Evolutionary conservation across 805 yeast genomes (phyloP).

Genomic region (Kluyveromyces nonfermentans): DNA sequence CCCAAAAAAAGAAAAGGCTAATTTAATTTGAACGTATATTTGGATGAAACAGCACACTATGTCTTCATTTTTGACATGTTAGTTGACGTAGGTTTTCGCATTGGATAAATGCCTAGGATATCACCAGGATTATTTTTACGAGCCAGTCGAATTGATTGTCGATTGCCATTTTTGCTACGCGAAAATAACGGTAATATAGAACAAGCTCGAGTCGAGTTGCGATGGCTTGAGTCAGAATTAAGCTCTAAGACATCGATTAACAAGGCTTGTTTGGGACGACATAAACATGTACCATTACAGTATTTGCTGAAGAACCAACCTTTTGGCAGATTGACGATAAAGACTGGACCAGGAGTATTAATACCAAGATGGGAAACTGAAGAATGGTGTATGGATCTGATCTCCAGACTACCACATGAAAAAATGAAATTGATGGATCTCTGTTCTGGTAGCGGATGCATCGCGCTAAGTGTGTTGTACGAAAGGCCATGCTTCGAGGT

Average conservation of each 20-base stretch:
- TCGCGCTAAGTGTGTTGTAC: constrained; percentile 45
- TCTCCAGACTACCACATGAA: constrained; percentile 7
- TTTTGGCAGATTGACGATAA: constrained; percentile 58
- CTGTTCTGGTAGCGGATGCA: constrained; percentile 87
- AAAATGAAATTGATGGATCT: constrained; percentile 45
- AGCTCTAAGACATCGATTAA: background rate
- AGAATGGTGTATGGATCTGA: constrained; percentile 61
- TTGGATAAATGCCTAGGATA: constrained; percentile 15
- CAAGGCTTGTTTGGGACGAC: constrained; percentile 45
- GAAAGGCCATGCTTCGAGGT: constrained; percentile 18
- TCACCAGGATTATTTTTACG: constrained; percentile 9
- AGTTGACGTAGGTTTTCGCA: background rate
- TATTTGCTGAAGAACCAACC: constrained; percentile 83
- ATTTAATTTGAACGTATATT: too few species aligned
- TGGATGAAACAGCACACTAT: too few species aligned
- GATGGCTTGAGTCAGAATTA: constrained; percentile 20
- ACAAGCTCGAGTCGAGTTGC: constrained; percentile 17
- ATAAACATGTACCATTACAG: constrained; percentile 61
- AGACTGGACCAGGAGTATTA: constrained; percentile 55
- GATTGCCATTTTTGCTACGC: constrained; percentile 21
- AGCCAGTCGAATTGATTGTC: constrained; percentile 11
- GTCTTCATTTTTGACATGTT: too few species aligned
- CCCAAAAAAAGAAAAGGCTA: too few species aligned
- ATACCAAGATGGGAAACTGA: constrained; percentile 96
- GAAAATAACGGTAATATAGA: constrained; percentile 19